Evolutionary conservation across 2,329 filamentous ascomycete genomes (phyloP).

Genomic region (Penicillium decumbens): DNA sequence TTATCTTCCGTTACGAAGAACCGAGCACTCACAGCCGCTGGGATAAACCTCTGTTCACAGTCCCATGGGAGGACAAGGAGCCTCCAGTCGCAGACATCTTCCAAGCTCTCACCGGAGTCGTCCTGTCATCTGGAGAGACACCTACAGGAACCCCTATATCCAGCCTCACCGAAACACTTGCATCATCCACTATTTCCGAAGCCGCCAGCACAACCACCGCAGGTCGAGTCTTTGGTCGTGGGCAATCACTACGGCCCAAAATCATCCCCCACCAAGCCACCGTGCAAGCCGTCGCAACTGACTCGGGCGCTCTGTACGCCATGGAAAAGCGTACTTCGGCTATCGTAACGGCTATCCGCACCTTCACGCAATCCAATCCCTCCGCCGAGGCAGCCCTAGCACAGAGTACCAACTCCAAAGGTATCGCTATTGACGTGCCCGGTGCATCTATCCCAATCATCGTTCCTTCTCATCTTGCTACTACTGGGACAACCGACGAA

Average conservation of each 20-base stretch:
- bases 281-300: constrained; percentile 37
- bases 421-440: constrained; percentile 36
- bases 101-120: constrained; percentile 49
- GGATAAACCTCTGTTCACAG: constrained; percentile 62
- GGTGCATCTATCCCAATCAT: constrained; percentile 31
- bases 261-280: constrained; percentile 45
- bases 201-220: constrained; percentile 28
- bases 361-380: constrained; percentile 38
- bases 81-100: constrained; percentile 59
- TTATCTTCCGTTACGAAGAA: constrained; percentile 63
- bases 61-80: constrained; percentile 52
- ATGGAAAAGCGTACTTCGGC: constrained; percentile 43
- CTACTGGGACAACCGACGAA: constrained; percentile 39
- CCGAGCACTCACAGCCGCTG: constrained; percentile 62
- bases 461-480: constrained; percentile 37
- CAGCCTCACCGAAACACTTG: constrained; percentile 17
- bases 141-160: constrained; percentile 15
- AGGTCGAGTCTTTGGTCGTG: constrained; percentile 16
- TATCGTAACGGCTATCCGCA: constrained; percentile 40
- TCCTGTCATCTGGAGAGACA: constrained; percentile 24
- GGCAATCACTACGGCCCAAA: constrained; percentile 20
- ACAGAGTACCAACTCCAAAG: constrained; percentile 22
- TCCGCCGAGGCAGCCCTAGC: constrained; percentile 37
- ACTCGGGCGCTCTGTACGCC: constrained; percentile 41
- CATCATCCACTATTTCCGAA: constrained; percentile 22